Evolutionary conservation across 129 eudicot genomes (phyloP), one percentile per base, ranked within the genome.

Genomic region (Pittosporum tobira): DNA sequence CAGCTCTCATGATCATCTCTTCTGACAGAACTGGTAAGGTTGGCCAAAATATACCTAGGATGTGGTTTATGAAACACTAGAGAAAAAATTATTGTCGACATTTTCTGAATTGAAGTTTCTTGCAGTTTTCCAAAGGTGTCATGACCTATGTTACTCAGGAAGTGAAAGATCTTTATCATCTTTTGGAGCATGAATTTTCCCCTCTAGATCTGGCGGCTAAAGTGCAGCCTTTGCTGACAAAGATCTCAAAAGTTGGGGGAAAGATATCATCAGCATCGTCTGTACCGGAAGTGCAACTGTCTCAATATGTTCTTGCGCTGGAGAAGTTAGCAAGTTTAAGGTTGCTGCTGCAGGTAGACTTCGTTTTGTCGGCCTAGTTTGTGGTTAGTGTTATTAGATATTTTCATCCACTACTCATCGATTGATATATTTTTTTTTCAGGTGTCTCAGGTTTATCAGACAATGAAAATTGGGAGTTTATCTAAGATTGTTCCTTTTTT

Each of bases 1-100:
- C 93, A 84, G 94, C 95, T 89, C 10, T 84, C 88, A 0, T 73
- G 95, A 8, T 73, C 87, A 58, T 82, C 96, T 24, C 86, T 84
- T 68, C 75, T 88, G 0, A 59, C 78, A 25, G 87, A 84, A 57
- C 68, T 84, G 84, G 96, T 88, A 81, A 70, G 81, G 24, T 62
- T 36, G n/a, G n/a, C n/a, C n/a, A n/a, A n/a, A n/a, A n/a, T n/a
- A n/a, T 34, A 34, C 40, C 13, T 34, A 34, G 40, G 10, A 34
- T 6, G 40, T 49, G 55, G 24, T 8, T 12, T 50, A 50, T 23
- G 52, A 15, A 50, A 50, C 4, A 10, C 31, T 51, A 51, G 6
- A 51, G 14, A 3, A 13, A 2, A 11, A 8, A 1, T 6, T 24
- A 3, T 63, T 49, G 3, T 24, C 31, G 5, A 7, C 10, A 25